Base-by-base conservation (phyloP, 2,329 filamentous ascomycete genomes). In the Ophiostoma pallidulum region DNA sequence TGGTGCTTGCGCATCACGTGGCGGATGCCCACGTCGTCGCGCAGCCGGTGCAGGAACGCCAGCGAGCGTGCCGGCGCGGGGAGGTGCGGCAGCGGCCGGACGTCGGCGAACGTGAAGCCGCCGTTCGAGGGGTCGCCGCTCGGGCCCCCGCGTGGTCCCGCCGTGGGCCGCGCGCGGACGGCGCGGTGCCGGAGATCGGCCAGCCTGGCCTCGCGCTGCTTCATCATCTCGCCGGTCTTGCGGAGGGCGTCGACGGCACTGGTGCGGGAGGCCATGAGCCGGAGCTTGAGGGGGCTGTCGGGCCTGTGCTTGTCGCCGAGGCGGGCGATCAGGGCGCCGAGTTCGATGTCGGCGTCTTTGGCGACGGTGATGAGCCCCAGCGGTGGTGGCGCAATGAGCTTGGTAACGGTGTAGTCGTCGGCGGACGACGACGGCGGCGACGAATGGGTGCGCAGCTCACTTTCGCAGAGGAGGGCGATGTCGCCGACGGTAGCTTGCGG, bases 21-120 rank as follows among this genome's bases (percentile, higher is more conserved):
- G 53, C 82, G 82, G 65, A 98, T 91, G 8, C 92, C 92, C 0
- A 86, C 82, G 62, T 98, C 92, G 51, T 83, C 76, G 54, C 80
- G 80, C 4, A 98, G 73, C 1, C 85, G 78, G 61, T 84, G 72
- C 2, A 98, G 76, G 57, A 91, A 87, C 1, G 74, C 69, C 4
- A 80, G 72, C 10, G 82, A 86, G 45, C 81, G 80, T 20, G 82
- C 74, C 0, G 90, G 83, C 47, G 84, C 75, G 0, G 89, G 88
- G 0, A 97, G 80, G 58, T 91, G 81, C 0, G 77, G 68, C 0
- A 98, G 74, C 0, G 90, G 86, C 1, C 80, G 76, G 1, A 97
- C 71, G 0, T 78, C 77, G 53, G 82, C 75, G 66, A 98, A 98
- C 0, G 86, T 94, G 67, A 94, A 95, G 4, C 24, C 33, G 32